Evolutionary conservation across 345 rosid species (phyloP), one percentile per base, ranked within the genome.

Genomic region (Reutealis trisperma): DNA sequence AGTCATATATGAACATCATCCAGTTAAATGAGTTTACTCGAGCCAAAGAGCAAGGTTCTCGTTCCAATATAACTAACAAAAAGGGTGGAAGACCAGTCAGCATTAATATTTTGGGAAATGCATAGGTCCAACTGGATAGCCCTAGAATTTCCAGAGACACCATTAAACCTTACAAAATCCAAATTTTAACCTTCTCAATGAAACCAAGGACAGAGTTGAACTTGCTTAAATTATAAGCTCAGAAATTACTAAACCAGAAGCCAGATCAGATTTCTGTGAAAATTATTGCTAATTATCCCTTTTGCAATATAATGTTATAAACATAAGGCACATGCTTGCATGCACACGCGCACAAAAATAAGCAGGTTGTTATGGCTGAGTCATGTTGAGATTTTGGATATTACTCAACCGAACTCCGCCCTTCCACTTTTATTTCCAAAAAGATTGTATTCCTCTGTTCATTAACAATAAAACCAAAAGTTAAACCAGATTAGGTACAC

Each of bases 331-430:
- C 24, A 47, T 30, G 45, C 71, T 61, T 10, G 45, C 71, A 68
- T 10, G 66, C 64, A n/a, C 41, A 30, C 42, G 65, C 12, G 25
- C n/a, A 41, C 14, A n/a, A 54, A 70, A 27, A 37, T 37, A 37
- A 37, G 21, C 32, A 44, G 25, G 18, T 49, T 37, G 12, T 49
- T 37, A 51, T 18, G 51, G 51, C 63, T 12, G 47, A 61, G 47
- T 14, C 75, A 13, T 59, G 32, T 45, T 73, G 72, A 77, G 67
- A 75, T 34, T 76, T 82, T 67, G 41, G 14, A 12, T n/a, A n/a
- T n/a, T n/a, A n/a, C n/a, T n/a, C n/a, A n/a, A n/a, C n/a, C n/a
- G n/a, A n/a, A n/a, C n/a, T n/a, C n/a, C n/a, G n/a, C n/a, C n/a
- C n/a, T n/a, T n/a, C n/a, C n/a, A n/a, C n/a, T n/a, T n/a, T n/a